These are phyloP conservation scores for Tympanopsis confertula DNA, from an alignment of 2,329 filamentous ascomycete genomes.

Conservation along the genomic window DNA sequence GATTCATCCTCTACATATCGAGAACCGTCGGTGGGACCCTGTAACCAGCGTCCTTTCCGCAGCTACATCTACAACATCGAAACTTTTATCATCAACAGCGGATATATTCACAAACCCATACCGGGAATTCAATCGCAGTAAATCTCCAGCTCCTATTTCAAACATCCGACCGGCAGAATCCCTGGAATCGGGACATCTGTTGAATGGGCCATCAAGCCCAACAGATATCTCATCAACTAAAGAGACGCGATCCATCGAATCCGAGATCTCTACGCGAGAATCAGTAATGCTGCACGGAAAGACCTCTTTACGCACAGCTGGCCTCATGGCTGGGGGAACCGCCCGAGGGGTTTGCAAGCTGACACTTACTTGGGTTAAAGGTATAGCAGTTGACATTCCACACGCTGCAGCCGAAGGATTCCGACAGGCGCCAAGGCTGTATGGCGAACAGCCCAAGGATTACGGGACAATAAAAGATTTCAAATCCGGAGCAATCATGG, in stretches of 20 bases:
- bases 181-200: no score
- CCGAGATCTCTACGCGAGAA: no score
- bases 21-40: slow-evolving; percentile 19
- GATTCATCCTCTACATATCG: slow-evolving; percentile 21
- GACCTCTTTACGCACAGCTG: no score
- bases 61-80: slow-evolving; percentile 2
- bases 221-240: no score
- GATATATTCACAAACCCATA: slow-evolving; percentile 5
- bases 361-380: no score
- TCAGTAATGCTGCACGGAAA: no score
- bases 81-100: slow-evolving; percentile 2
- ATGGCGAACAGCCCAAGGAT: slow-evolving; percentile 34
- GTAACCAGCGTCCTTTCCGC: slow-evolving; percentile 12
- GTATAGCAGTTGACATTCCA: slow-evolving; percentile 31
- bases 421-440: slow-evolving; percentile 38
- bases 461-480: slow-evolving; percentile 29
- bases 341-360: no score
- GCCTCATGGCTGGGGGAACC: no score
- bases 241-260: no score
- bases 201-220: no score
- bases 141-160: no score
- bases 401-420: slow-evolving; percentile 38
- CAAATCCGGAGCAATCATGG: slow-evolving; percentile 27
- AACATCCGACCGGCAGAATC: no score
- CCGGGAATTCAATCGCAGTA: neutral